Evolutionary conservation across 768 basidiomycete species (phyloP).

Genomic region (Serendipita sp.): DNA sequence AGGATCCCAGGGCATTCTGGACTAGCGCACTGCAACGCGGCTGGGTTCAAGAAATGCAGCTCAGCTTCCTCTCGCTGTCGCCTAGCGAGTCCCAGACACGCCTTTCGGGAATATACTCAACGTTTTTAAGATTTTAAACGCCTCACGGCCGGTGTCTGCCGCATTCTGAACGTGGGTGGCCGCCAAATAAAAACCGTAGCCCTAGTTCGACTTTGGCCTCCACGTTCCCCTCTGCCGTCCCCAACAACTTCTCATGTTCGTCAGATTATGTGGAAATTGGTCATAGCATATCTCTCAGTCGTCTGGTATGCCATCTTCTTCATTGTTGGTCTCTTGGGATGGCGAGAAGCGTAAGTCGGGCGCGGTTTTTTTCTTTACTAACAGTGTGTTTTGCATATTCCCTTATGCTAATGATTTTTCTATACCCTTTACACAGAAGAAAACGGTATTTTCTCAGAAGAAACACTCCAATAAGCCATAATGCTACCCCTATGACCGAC

Average conservation of each 20-base stretch:
- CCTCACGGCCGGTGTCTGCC: too few species aligned
- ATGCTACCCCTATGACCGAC: constrained; percentile 25
- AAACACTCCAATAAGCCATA: constrained; percentile 35
- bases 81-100: not conserved
- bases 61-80: not conserved
- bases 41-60: not conserved
- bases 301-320: constrained; percentile 50
- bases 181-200: too few species aligned
- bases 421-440: constrained; percentile 31
- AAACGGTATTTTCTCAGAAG: constrained; percentile 56
- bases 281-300: constrained; percentile 22
- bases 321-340: constrained; percentile 51
- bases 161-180: too few species aligned
- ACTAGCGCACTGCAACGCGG: not conserved
- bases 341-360: constrained; percentile 46
- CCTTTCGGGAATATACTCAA: not conserved
- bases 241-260: not conserved
- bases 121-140: too few species aligned
- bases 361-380: constrained; percentile 14
- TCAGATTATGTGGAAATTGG: not conserved
- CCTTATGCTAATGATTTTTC: constrained; percentile 9
- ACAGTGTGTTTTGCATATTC: constrained; percentile 17
- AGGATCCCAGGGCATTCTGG: not conserved
- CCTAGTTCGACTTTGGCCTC: too few species aligned
- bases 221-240: too few species aligned